Percentiles rank a stretch among this genome's conserved stretches.
phyloP scores from a whole-genome alignment of 2,329 filamentous ascomycete genomes.

The Trichoderma asperellum region DNA sequence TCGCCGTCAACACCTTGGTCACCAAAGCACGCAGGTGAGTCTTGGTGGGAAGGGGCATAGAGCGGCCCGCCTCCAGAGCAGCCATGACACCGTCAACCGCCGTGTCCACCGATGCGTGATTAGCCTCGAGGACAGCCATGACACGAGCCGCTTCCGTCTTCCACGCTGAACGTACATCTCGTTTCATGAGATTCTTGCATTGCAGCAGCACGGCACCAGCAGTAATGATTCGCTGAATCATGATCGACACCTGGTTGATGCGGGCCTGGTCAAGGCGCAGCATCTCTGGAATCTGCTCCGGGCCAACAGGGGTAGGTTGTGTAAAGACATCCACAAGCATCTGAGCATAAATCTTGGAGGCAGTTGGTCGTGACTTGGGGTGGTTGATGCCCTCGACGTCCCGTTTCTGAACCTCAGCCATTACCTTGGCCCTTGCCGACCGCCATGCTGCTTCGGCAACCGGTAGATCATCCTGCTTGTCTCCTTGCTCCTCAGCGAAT shows the following conservation, averaged over 20 bases:
- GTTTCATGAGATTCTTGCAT: constrained; percentile 81
- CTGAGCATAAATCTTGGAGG: constrained; percentile 74
- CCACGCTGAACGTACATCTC: constrained; percentile 78
- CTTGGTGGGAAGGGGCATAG: constrained; percentile 67
- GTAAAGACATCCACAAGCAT: constrained; percentile 76
- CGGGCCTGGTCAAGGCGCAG: constrained; percentile 70
- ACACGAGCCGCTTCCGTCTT: constrained; percentile 74
- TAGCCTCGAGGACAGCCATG: constrained; percentile 67
- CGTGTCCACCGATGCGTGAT: constrained; percentile 54
- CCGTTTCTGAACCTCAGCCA: constrained; percentile 67
- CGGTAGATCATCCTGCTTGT: constrained; percentile 56
- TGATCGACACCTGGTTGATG: constrained; percentile 50
- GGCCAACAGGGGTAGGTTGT: constrained; percentile 60
- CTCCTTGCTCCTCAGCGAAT: constrained; percentile 68
- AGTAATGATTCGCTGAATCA: constrained; percentile 64
- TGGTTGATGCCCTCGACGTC: constrained; percentile 71
- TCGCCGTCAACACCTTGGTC: constrained; percentile 58
- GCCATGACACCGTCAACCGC: constrained; percentile 65
- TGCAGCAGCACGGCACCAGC: constrained; percentile 76
- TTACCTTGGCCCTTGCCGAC: constrained; percentile 64
- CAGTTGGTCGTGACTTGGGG: constrained; percentile 63
- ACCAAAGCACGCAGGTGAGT: constrained; percentile 62
- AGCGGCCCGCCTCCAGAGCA: constrained; percentile 63
- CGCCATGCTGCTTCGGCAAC: constrained; percentile 70
- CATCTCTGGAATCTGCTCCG: constrained; percentile 70